Evolutionary conservation across 1,284 basidiomycete species (phyloP), one percentile per base, ranked within the genome.

Genomic region (Ceratobasidium sp.): DNA sequence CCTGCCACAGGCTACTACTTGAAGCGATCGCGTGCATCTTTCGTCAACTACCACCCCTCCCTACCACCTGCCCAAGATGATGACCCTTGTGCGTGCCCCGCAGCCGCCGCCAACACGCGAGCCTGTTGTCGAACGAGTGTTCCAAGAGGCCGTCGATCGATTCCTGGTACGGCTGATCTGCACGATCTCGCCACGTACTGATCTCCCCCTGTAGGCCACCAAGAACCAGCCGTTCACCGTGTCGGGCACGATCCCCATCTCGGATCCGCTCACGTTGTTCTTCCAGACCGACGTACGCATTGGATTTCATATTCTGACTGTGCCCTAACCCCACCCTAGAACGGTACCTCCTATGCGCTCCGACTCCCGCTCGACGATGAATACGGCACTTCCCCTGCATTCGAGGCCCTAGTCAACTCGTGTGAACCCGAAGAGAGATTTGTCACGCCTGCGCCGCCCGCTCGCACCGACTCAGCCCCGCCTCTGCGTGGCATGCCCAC

Each of bases 301-400:
- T 54, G 20, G n/a, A 29, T 57, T 72, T 70, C 54, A 67, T 58
- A 43, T 13, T 52, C 32, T 52, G 32, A 27, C 34, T 10, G 50
- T 71, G 47, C 52, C 64, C 67, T 70, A 55, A 42, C 55, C 35
- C 49, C 43, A 34, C 35, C 62, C 69, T 72, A 92, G 91, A 87
- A 86, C 73, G 89, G 87, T 32, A 88, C 90, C 70, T 88, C 88
- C 0, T 89, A 92, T 75, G 87, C 90, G 4, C 81, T 92, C 29
- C 89, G 91, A 76, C 92, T 92, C 75, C 91, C 90, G 3, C 86
- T 92, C 73, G 89, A 92, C 74, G 83, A 90, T 58, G 86, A 88
- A 73, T 86, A 87, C 73, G 86, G 86, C 76, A 84, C 87, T 20
- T 90, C 90, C 27, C 89, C 90, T 3, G 86, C 89, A n/a, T 83